These are phyloP conservation scores for Colletotrichum sp. DNA, from an alignment of 2,329 filamentous ascomycete genomes.

Conservation along the genomic window DNA sequence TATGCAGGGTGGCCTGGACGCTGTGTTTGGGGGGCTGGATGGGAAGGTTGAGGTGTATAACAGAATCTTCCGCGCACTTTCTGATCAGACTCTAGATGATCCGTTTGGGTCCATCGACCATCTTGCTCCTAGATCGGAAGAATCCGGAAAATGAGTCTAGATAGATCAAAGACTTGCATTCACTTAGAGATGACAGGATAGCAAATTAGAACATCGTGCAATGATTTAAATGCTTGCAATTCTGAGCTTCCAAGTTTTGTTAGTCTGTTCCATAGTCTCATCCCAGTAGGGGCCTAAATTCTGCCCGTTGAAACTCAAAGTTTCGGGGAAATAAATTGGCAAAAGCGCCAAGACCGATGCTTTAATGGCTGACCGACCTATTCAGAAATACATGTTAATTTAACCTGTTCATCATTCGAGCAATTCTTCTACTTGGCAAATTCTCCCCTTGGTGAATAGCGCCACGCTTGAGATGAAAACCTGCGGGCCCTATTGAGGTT, in stretches of 20 bases:
- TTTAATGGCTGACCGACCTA: fast-evolving
- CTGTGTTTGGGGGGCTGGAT: not conserved
- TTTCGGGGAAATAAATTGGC: no score
- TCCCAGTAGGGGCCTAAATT: no score
- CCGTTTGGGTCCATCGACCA: not conserved
- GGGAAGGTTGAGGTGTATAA: not conserved
- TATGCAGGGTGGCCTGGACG: not conserved
- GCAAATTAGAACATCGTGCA: no score
- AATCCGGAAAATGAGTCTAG: not conserved
- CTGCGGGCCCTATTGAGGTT: no score
- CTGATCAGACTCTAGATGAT: not conserved
- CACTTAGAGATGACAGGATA: fast-evolving
- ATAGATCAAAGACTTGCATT: not conserved
- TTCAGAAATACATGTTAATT: no score
- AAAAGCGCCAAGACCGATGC: not conserved
- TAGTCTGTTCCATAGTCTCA: fast-evolving
- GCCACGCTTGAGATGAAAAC: fast-evolving
- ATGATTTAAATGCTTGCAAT: fast-evolving
- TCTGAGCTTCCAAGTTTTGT: fast-evolving
- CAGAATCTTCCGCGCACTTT: not conserved
- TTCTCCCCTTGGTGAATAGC: fast-evolving
- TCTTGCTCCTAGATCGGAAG: not conserved
- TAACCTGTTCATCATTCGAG: no score
- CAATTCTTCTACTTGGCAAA: not conserved
- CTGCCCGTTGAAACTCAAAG: no score